A percentile compares a stretch with the other conserved stretches of the same genome.
Conservation (phyloP, 352 stramenopile species). For the Pythium apleroticum region DNA sequence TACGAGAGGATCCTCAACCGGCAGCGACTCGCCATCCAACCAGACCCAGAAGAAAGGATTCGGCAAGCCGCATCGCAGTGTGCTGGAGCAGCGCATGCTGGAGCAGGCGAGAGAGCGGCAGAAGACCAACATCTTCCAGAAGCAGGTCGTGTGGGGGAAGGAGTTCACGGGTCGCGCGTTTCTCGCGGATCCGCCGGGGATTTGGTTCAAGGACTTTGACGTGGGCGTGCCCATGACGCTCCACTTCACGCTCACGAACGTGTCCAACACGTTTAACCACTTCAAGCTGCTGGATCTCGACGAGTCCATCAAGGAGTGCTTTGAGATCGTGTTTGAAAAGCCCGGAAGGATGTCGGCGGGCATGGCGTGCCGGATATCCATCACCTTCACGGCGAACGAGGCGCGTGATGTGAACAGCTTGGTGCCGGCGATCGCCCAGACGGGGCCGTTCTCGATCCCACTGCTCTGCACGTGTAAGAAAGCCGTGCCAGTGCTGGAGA, state of each 20-base stretch:
- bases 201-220: conserved; percentile 93
- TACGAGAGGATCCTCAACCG: neutral
- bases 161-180: conserved; percentile 83
- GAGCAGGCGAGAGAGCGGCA: conserved; percentile 43
- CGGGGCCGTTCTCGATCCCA: conserved; percentile 74
- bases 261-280: conserved; percentile 91
- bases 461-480: conserved; percentile 86
- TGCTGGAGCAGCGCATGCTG: conserved; percentile 65
- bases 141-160: conserved; percentile 79
- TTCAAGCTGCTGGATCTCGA: conserved; percentile 84
- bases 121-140: conserved; percentile 54
- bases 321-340: conserved; percentile 86
- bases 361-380: conserved; percentile 69
- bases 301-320: conserved; percentile 76
- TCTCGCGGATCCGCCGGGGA: conserved; percentile 60
- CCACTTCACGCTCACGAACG: conserved; percentile 86
- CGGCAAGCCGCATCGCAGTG: conserved; percentile 51
- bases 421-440: conserved; percentile 73
- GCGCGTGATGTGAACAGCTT: conserved; percentile 65
- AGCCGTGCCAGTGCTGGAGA: conserved; percentile 58
- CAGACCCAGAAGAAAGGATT: conserved; percentile 33
- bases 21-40: neutral
- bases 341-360: conserved; percentile 90
- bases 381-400: conserved; percentile 67
- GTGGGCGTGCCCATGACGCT: conserved; percentile 60